phyloP scores from a whole-genome alignment of 139 green algal genomes.

The Chlorella sp. region DNA sequence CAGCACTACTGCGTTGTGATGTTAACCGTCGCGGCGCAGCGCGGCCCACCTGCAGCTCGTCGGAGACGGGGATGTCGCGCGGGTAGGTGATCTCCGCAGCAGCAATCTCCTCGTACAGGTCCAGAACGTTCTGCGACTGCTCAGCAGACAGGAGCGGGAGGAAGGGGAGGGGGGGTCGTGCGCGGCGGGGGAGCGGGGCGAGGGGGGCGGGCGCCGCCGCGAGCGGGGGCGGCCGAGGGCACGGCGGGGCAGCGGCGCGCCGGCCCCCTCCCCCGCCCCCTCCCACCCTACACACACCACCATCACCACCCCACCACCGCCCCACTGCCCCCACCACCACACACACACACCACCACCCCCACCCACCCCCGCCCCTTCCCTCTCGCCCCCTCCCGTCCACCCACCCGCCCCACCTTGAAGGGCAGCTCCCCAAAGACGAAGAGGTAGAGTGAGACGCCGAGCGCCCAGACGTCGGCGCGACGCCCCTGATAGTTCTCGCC shows the following conservation, averaged over 20 bases:
- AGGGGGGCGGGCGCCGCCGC: too few relatives aligned
- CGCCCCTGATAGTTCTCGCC: constrained; percentile 53
- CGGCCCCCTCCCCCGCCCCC: too few relatives aligned
- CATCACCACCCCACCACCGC: too few relatives aligned
- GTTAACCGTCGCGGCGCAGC: too few relatives aligned
- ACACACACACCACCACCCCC: too few relatives aligned
- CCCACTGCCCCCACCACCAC: too few relatives aligned
- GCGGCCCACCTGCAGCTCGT: constrained; percentile 39
- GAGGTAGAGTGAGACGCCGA: constrained; percentile 81
- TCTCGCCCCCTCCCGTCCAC: too few relatives aligned
- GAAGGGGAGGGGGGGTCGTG: background rate
- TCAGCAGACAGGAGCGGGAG: background rate
- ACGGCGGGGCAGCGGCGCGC: too few relatives aligned
- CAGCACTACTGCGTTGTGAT: background rate
- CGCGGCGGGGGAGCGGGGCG: background rate
- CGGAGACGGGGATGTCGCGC: constrained; percentile 4
- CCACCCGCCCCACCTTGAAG: constrained; percentile 31
- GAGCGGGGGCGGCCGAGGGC: too few relatives aligned
- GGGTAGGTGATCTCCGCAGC: constrained; percentile 27
- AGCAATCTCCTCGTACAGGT: constrained; percentile 43
- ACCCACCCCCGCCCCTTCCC: background rate
- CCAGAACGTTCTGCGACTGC: constrained; percentile 19
- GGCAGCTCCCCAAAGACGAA: constrained; percentile 73
- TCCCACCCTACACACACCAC: too few relatives aligned
- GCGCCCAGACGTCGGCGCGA: constrained; percentile 79